Evolutionary conservation across 768 basidiomycete genomes (phyloP), one percentile per base, ranked within the genome.

Genomic region (Boletus patriciae): DNA sequence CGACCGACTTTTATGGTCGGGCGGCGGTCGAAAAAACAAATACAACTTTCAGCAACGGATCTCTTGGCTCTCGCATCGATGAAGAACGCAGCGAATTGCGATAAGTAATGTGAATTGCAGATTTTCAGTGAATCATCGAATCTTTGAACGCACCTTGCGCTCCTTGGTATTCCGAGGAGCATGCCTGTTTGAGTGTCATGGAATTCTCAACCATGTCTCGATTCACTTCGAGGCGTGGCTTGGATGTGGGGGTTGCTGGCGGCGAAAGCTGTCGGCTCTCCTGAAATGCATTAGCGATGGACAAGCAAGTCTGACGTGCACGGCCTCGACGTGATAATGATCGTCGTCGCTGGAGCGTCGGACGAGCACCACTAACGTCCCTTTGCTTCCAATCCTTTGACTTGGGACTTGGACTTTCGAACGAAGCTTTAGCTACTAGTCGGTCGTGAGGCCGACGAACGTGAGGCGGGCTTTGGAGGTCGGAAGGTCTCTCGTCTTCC

Each of bases 81-180:
- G 85, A 86, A 86, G 84, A 84, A 85, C 79, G 82, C 83, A 84
- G 85, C 81, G 80, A 86, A 85, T 81, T 82, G 85, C 80, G 81
- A 86, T 83, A 86, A 79, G 83, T 86, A 85, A 85, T 87, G 84
- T 86, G 85, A 86, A 85, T 85, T 85, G 83, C 61, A 62, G 61
- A 62, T 62, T 61, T 62, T 44, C 59, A 56, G 61, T 85, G 83
- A 85, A 85, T 85, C 84, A 85, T 87, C 82, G 82, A 87, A 83
- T 85, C 83, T 86, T 87, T 86, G 84, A 86, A 86, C 80, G 83
- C 86, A 86, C 75, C 83, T 86, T 87, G 84, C 82, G 78, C 85
- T 79, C 80, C 77, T 80, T 82, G 83, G 84, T 82, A 85, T 83
- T 86, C 83, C 78, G 79, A 79, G 76, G 81, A 78, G 86, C 79